phyloP scores from a whole-genome alignment of 2,329 filamentous ascomycete genomes.

The Exserohilum turcica region DNA sequence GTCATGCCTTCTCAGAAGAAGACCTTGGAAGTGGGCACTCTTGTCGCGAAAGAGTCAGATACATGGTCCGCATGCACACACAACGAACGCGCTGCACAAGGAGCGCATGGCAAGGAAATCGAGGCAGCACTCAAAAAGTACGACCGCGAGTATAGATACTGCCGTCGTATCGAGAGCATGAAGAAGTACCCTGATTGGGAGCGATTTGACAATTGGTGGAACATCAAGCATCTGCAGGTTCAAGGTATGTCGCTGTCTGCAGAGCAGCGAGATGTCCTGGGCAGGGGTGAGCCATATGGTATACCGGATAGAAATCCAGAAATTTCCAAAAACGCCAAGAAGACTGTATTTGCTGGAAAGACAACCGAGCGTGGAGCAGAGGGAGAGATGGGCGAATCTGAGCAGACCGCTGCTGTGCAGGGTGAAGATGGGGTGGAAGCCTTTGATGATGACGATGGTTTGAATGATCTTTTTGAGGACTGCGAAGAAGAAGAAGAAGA shows the following conservation, averaged over 20 bases:
- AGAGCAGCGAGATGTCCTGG: background rate
- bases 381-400: too few species aligned
- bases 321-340: background rate
- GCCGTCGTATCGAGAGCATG: background rate
- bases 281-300: background rate
- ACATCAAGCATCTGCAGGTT: background rate
- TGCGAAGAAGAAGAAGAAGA: background rate
- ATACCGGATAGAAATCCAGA: background rate
- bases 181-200: background rate
- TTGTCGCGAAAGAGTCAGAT: too few species aligned
- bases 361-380: too few species aligned
- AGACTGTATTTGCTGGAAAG: too few species aligned
- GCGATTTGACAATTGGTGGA: slow-evolving; percentile 2
- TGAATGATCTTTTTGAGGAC: background rate
- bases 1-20: too few species aligned
- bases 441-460: background rate
- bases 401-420: too few species aligned
- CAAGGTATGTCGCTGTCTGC: background rate
- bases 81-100: background rate
- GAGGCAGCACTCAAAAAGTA: background rate
- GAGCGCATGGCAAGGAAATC: background rate
- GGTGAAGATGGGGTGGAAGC: background rate
- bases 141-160: background rate
- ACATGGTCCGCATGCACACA: too few species aligned
- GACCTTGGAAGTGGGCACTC: too few species aligned